Evolutionary conservation across 2,329 filamentous ascomycete genomes (phyloP), one percentile per base, ranked within the genome.

Genomic region (Cordyceps cateniannulata): DNA sequence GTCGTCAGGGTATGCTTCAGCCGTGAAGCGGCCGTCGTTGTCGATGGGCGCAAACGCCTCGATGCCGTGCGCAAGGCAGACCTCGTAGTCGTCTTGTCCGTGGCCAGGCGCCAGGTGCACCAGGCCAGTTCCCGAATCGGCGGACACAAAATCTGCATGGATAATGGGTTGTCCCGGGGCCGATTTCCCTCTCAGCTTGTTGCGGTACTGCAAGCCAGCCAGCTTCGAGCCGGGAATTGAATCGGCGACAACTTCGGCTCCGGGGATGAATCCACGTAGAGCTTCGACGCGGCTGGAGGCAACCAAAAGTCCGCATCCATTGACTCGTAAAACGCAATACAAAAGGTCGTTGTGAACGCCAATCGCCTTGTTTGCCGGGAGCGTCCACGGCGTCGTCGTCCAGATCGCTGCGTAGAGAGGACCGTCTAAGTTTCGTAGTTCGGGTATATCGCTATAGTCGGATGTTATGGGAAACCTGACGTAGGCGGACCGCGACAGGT

Each of bases 331-430:
- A 22, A 96, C 73, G 4, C 80, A 79, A 71, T 98, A 99, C 48
- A 85, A 78, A 63, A 98, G 75, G 44, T 90, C 85, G 7, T 83
- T 77, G 67, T 91, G 86, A 40, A 98, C 82, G 2, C 91, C 93
- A 71, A 99, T 92, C 0, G 91, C 93, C 70, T 85, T 86, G 71
- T 99, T 99, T 2, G 93, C 93, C 0, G 95, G 93, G 5, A 99
- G 78, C 0, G 95, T 99, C 95, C 95, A 99, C 0, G 95, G 95
- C 0, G 95, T 99, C 0, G 95, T 99, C 2, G 95, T 99, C 95
- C 95, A 99, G 56, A 98, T 90, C n/a, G 95, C 82, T n/a, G 89
- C 91, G 71, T 82, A 88, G 12, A 97, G 70, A 5, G 79, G 75
- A 4, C 80, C 79, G 6, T 73, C 65, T 24, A 83, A 71, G 3